Percentiles rank a stretch among this genome's conserved stretches.
Conservation (phyloP, 2,329 filamentous ascomycete species). For the Blumeria graminis region DNA sequence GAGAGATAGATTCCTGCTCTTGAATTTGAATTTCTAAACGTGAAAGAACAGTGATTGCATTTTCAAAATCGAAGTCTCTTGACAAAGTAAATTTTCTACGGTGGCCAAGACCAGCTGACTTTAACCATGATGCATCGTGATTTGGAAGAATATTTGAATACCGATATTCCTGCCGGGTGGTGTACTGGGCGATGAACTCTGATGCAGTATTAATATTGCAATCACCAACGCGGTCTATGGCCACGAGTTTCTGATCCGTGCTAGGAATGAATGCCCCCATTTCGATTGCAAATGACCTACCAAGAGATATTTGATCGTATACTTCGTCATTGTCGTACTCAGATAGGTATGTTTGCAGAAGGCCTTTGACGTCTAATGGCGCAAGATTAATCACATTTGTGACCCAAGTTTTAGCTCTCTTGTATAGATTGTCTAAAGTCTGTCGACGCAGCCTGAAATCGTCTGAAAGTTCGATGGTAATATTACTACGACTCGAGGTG, state of each 20-base stretch:
- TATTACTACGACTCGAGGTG: constrained; percentile 49
- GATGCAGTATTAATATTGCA: constrained; percentile 73
- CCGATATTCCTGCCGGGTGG: constrained; percentile 83
- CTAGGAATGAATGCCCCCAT: constrained; percentile 70
- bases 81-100: constrained; percentile 19
- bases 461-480: constrained; percentile 79
- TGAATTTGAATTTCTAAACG: constrained; percentile 49
- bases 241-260: constrained; percentile 65
- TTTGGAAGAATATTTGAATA: constrained; percentile 56
- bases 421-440: constrained; percentile 57
- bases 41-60: constrained; percentile 39
- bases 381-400: constrained; percentile 58
- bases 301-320: constrained; percentile 79
- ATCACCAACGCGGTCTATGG: constrained; percentile 47
- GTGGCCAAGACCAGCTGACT: constrained; percentile 29
- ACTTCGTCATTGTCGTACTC: constrained; percentile 79
- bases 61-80: constrained; percentile 28
- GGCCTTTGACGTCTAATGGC: constrained; percentile 78
- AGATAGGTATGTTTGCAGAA: constrained; percentile 87
- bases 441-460: constrained; percentile 61
- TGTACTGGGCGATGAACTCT: constrained; percentile 93
- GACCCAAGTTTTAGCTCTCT: constrained; percentile 60
- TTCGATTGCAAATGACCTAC: constrained; percentile 80
- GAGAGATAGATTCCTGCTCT: constrained; percentile 42
- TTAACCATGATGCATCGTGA: constrained; percentile 40